Evolutionary conservation across 306 rosid genomes (phyloP).

Genomic region (Delonix regia): DNA sequence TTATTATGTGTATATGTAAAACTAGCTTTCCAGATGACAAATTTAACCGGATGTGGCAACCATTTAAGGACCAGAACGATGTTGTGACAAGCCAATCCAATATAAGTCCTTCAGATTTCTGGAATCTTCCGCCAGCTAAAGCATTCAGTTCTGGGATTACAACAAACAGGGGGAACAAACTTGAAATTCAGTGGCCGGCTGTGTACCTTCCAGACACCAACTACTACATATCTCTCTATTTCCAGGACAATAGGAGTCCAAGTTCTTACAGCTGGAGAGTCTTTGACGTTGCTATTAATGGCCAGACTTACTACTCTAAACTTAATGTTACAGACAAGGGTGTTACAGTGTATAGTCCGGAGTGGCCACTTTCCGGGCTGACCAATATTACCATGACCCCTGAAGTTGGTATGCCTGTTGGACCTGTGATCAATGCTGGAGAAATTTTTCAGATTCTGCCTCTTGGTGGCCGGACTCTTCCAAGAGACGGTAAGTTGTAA

Average conservation of each 20-base stretch:
- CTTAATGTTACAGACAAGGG: constrained; percentile 68
- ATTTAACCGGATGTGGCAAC: constrained; percentile 81
- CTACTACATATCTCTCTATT: constrained; percentile 77
- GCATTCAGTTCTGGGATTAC: constrained; percentile 53
- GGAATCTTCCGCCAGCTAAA: constrained; percentile 75
- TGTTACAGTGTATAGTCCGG: constrained; percentile 56
- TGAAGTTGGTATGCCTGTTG: constrained; percentile 44
- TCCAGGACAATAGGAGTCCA: constrained; percentile 70
- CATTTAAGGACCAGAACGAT: constrained; percentile 58
- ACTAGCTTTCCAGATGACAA: constrained; percentile 85
- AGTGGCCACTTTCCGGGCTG: constrained; percentile 77
- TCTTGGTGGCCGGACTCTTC: constrained; percentile 59
- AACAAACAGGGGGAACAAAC: constrained; percentile 56
- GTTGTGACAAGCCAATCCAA: constrained; percentile 45
- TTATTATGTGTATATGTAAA: constrained; percentile 39
- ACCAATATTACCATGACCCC: constrained; percentile 60
- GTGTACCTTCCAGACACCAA: constrained; percentile 51
- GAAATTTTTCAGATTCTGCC: constrained; percentile 75
- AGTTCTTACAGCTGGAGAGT: constrained; percentile 78
- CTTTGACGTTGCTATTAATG: constrained; percentile 63
- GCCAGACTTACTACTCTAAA: constrained; percentile 47
- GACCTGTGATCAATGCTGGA: constrained; percentile 77
- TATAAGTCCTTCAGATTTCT: constrained; percentile 59
- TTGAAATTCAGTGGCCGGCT: constrained; percentile 70
- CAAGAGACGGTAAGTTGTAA: constrained; percentile 63